Evolutionary conservation across 148 eudicot genomes (phyloP).

Genomic region (Gaultheria prostrata): DNA sequence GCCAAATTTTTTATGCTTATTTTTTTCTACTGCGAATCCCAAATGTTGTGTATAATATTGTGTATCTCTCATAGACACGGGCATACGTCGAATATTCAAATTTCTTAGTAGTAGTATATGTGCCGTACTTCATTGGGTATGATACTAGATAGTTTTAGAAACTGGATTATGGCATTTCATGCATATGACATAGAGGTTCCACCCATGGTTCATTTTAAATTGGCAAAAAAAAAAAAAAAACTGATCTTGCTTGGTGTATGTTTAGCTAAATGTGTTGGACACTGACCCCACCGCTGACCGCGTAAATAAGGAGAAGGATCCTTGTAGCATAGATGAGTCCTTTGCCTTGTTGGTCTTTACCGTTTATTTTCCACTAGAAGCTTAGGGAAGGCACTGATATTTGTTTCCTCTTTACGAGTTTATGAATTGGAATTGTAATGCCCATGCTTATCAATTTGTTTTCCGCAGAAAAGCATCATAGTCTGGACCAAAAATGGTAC

Average conservation of each 20-base stretch:
- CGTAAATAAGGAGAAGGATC: neutral
- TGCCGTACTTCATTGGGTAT: too few species aligned
- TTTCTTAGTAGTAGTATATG: neutral
- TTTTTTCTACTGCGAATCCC: too few species aligned
- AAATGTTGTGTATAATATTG: too few species aligned
- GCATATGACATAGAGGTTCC: neutral
- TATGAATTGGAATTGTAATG: neutral
- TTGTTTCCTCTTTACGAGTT: neutral
- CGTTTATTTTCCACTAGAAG: neutral
- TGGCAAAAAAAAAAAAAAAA: neutral
- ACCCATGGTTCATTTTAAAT: neutral
- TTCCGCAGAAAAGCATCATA: neutral
- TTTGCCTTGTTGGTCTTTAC: neutral
- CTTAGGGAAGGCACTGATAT: neutral
- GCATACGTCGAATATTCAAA: neutral
- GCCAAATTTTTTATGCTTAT: too few species aligned
- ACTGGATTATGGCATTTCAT: neutral
- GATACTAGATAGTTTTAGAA: too few species aligned
- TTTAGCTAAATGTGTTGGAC: neutral
- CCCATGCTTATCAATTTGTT: neutral
- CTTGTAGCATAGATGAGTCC: neutral
- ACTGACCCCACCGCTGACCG: neutral
- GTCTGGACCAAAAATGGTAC: conserved; percentile 43
- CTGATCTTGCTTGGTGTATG: neutral
- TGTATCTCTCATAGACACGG: neutral